These are phyloP conservation scores for Nepenthes mirabilis DNA, from an alignment of 148 eudicot species.

Conservation along the genomic window DNA sequence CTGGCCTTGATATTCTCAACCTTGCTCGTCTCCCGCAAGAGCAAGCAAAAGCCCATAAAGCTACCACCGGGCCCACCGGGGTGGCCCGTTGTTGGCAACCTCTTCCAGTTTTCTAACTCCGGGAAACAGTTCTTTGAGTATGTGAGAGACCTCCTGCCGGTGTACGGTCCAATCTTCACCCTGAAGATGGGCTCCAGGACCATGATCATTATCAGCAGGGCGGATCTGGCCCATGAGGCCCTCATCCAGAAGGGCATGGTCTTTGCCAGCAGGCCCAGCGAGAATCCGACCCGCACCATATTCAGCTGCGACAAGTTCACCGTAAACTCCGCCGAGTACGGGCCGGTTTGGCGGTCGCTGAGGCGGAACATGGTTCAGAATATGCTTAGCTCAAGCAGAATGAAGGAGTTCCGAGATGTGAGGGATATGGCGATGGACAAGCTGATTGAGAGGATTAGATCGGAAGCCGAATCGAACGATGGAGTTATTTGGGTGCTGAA, in stretches of 20 bases:
- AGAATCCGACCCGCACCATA: slow-evolving; percentile 62
- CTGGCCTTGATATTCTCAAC: slow-evolving; percentile 20
- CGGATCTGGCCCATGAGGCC: slow-evolving; percentile 56
- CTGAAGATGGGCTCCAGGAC: slow-evolving; percentile 77
- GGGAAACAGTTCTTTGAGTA: slow-evolving; percentile 71
- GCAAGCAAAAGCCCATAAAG: slow-evolving; percentile 6
- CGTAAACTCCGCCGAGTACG: slow-evolving; percentile 69
- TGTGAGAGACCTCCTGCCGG: slow-evolving; percentile 38
- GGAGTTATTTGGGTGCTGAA: slow-evolving; percentile 56
- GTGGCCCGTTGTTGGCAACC: slow-evolving; percentile 83
- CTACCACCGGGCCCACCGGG: slow-evolving; percentile 94
- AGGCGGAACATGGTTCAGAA: slow-evolving; percentile 85
- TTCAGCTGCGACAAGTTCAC: slow-evolving; percentile 84
- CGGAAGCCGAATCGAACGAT: slow-evolving; percentile 42
- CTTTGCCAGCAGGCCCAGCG: slow-evolving; percentile 70
- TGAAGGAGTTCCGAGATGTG: slow-evolving; percentile 28
- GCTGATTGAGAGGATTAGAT: slow-evolving; percentile 27
- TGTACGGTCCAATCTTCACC: slow-evolving; percentile 73
- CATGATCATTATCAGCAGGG: slow-evolving; percentile 50
- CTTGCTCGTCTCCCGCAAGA: slow-evolving; percentile 10
- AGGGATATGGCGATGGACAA: slow-evolving; percentile 58
- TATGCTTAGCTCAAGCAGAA: slow-evolving; percentile 40
- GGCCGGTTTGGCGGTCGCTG: slow-evolving; percentile 77
- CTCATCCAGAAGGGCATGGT: slow-evolving; percentile 57
- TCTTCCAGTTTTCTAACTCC: slow-evolving; percentile 72